Evolutionary conservation across 2,329 filamentous ascomycete species (phyloP), one percentile per base, ranked within the genome.

Genomic region (Lasiodiplodia citricola): DNA sequence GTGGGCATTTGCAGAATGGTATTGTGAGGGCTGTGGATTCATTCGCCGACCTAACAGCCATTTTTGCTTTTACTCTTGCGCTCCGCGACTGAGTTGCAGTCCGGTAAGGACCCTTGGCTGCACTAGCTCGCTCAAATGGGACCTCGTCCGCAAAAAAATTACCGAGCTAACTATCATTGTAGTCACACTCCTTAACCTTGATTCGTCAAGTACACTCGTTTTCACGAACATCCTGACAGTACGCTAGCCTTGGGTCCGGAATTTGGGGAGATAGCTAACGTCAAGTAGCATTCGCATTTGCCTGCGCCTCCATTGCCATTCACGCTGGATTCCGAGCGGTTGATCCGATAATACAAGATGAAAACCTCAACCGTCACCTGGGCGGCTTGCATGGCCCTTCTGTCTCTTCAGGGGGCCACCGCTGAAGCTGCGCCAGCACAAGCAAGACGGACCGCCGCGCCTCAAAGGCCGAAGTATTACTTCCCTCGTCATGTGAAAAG

Each of bases 171-270:
- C n/a, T 31, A 52, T 18, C 25, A 10, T 23, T 18, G 8, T 52
- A 52, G 50, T 23, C 78, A 75, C 79, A 79, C 73, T 80, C 79
- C 80, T 79, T 69, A 64, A 57, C 69, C 72, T 80, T 80, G 78
- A 79, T 74, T 80, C 75, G 82, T 84, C 83, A 84, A 83, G 77
- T 83, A 81, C 83, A 84, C 81, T 85, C 83, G 82, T 84, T 85
- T 84, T 50, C 50, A 78, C 74, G 31, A 64, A 76, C 71, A 70
- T 69, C 76, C 76, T 77, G 75, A 82, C 78, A 77, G 67, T 68
- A 56, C 28, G 57, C 58, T 47, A 38, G 37, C 18, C 51, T 16
- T 10, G 7, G 11, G 21, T 7, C 37, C n/a, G 13, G 23, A 35
- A 11, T n/a, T 54, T 18, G 25, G 18, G 16, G 35, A 21, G 8